phyloP scores from a whole-genome alignment of 257 asterid species.

The Jacaranda copaia region DNA sequence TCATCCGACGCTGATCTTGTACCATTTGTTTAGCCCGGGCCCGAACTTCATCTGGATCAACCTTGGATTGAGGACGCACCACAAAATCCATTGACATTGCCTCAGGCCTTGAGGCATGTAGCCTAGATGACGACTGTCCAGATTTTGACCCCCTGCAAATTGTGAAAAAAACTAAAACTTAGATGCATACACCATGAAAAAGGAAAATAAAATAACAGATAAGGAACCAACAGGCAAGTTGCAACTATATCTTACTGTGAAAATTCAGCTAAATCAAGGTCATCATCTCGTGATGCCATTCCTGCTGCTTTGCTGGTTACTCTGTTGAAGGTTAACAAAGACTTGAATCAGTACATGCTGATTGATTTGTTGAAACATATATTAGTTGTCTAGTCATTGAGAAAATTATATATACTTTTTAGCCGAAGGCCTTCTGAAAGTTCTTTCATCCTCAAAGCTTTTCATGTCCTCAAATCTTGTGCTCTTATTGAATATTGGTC shows the following conservation, averaged over 20 bases:
- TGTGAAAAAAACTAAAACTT: conserved; percentile 34
- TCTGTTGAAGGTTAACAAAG: conserved; percentile 48
- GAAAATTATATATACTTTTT: conserved; percentile 52
- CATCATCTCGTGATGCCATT: conserved; percentile 79
- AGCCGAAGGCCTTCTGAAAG: conserved; percentile 67
- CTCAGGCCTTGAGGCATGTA: conserved; percentile 65
- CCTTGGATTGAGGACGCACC: conserved; percentile 93
- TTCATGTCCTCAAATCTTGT: conserved; percentile 98
- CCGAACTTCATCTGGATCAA: conserved; percentile 88
- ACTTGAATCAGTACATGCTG: conserved; percentile 24
- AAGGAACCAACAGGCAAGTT: conserved; percentile 8
- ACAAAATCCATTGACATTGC: conserved; percentile 93
- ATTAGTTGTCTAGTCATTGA: conserved; percentile 10
- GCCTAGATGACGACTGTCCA: conserved; percentile 74
- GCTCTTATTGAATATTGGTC: conserved; percentile 94
- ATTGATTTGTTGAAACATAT: conserved; percentile 17
- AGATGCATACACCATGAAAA: conserved; percentile 1
- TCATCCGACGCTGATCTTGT: conserved; percentile 76
- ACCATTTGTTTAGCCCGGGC: conserved; percentile 76
- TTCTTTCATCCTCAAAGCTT: conserved; percentile 76
- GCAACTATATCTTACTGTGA: conserved; percentile 48
- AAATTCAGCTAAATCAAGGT: conserved; percentile 73
- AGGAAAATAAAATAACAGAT: background rate
- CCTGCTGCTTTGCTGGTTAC: conserved; percentile 67
- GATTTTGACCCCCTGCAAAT: conserved; percentile 71